These are phyloP conservation scores for Aureobasidium sp. DNA, from an alignment of 2,329 filamentous ascomycete species.

Conservation along the genomic window DNA sequence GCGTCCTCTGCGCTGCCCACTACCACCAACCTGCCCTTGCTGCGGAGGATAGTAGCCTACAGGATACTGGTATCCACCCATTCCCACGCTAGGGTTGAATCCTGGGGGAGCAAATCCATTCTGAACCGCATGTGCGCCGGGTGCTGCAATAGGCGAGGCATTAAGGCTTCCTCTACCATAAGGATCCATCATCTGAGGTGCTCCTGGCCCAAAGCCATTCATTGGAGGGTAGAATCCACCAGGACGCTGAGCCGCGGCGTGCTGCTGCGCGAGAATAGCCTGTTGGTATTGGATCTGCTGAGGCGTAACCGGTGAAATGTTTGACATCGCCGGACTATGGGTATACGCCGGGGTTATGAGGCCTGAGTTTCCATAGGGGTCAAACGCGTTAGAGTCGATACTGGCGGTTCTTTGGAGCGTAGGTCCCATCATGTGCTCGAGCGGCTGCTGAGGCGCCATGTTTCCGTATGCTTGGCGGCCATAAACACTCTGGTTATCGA, in stretches of 20 bases:
- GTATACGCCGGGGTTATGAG: conserved; percentile 30
- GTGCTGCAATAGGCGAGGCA: conserved; percentile 34
- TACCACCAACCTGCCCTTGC: conserved; percentile 40
- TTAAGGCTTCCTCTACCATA: conserved; percentile 32
- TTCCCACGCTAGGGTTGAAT: conserved; percentile 35
- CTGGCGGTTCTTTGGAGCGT: conserved; percentile 40
- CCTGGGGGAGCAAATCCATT: conserved; percentile 37
- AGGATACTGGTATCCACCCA: conserved; percentile 44
- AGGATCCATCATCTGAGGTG: conserved; percentile 32
- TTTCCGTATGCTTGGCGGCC: conserved; percentile 31
- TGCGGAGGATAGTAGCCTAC: conserved; percentile 36
- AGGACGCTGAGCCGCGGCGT: conserved; percentile 26
- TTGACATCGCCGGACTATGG: conserved; percentile 30
- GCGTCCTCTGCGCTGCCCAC: conserved; percentile 47
- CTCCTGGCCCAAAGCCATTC: conserved; percentile 24
- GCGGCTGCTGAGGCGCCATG: conserved; percentile 30
- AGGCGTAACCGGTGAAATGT: conserved; percentile 34
- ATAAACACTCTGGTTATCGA: conserved; percentile 28
- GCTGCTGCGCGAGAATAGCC: conserved; percentile 40
- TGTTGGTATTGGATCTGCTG: conserved; percentile 54
- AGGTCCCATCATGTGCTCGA: conserved; percentile 30
- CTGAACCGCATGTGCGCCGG: conserved; percentile 31
- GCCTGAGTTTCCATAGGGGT: conserved; percentile 34
- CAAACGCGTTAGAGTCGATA: conserved; percentile 44
- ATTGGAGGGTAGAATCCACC: conserved; percentile 28